phyloP scores from a whole-genome alignment of 306 rosid species.

The Hippophae tibetana region DNA sequence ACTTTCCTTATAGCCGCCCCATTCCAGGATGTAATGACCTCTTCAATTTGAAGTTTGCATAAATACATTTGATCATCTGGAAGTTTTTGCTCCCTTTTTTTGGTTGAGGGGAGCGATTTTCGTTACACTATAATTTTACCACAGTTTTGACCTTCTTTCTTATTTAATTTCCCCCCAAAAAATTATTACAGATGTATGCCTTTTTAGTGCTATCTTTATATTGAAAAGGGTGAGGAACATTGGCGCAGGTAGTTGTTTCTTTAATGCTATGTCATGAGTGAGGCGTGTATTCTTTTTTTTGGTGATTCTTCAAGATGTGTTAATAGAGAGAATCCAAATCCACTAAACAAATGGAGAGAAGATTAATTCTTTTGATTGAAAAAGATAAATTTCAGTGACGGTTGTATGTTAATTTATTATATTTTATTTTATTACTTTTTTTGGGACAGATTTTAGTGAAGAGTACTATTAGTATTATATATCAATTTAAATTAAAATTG shows the following conservation, averaged over 20 bases:
- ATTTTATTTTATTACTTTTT: too few relatives aligned
- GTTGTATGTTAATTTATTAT: too few relatives aligned
- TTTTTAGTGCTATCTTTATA: background rate
- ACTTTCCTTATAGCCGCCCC: constrained; percentile 39
- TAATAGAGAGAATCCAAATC: too few relatives aligned
- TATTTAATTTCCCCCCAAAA: constrained; percentile 6
- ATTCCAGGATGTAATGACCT: constrained; percentile 48
- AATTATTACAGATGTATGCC: constrained; percentile 4
- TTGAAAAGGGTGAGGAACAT: background rate
- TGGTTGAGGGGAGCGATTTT: constrained; percentile 3
- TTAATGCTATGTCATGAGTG: background rate
- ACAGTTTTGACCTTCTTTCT: constrained; percentile 23
- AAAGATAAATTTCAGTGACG: too few relatives aligned
- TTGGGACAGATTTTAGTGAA: too few relatives aligned
- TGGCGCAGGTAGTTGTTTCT: background rate
- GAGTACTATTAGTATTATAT: too few relatives aligned
- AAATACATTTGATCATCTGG: constrained; percentile 5
- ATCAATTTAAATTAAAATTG: too few relatives aligned
- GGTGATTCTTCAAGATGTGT: background rate
- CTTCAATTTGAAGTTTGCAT: constrained; percentile 35
- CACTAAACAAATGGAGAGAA: too few relatives aligned
- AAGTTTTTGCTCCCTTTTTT: background rate
- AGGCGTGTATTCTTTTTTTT: background rate
- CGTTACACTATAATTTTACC: background rate
- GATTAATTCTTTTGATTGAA: too few relatives aligned